Base-by-base conservation (phyloP, 495 filamentous ascomycete genomes). In the Lophiostoma macrostomum region DNA sequence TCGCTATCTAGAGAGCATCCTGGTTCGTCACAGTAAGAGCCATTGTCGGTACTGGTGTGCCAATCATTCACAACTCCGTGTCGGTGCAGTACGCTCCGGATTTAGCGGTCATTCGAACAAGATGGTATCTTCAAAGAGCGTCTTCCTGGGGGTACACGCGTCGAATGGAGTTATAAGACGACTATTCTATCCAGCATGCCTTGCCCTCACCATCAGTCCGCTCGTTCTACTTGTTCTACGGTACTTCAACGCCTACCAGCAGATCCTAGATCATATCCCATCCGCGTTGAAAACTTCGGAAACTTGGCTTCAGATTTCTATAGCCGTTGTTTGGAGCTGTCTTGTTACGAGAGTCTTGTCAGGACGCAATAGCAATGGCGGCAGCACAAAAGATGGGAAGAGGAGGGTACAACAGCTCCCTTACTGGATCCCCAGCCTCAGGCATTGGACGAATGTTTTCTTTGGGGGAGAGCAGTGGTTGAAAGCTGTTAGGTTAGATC, bases 391-490 rank as follows among this genome's bases (percentile, higher is more conserved):
- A 27, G 55, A 51, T 24, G 46, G 49, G 45, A 29, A 52, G 36
- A 52, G 63, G 52, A 63, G 47, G 40, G 70, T 78, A 34, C 70
- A 69, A 54, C 57, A 67, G 28, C 45, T 73, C 8, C 80, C 81
- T 11, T 85, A 84, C 67, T 85, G 79, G 78, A 46, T 83, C 6
- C 81, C 81, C 11, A 69, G 74, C 53, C 29, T 83, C 1, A 78
- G 81, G 31, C 80, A 85, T 69, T 66, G 74, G 11, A 47, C 74
- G 20, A 66, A 71, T 16, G 71, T 80, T 60, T 53, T 74, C 13
- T 71, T 73, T 61, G 61, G 75, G 43, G 68, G 73, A 62, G 67
- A 74, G 14, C 53, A 58, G 6, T 75, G 78, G 39, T 50, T 78
- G 11, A 56, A 61, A 25, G 58, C 68, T 46, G 54, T 70, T 5